Percentiles rank a stretch among this genome's conserved stretches.
Conservation (phyloP, 2,329 filamentous ascomycete species). For the Ophiostoma piceae region DNA sequence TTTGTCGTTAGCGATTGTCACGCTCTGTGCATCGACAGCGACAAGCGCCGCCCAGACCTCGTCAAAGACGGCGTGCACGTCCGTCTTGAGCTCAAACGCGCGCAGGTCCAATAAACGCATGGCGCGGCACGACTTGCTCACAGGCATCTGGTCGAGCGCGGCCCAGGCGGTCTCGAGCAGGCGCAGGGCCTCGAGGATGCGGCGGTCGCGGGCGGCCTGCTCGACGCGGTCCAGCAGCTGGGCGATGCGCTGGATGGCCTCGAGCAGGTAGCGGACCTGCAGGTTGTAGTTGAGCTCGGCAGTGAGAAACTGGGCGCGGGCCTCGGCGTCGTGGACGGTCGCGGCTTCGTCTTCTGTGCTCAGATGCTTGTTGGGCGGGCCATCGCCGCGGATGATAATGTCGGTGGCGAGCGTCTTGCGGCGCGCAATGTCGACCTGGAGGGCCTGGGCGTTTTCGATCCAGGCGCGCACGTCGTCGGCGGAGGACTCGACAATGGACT, state of each 20-base stretch:
- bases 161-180: conserved; percentile 56
- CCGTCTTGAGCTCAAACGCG: conserved; percentile 59
- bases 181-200: conserved; percentile 52
- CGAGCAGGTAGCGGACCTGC: conserved; percentile 49
- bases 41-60: conserved; percentile 68
- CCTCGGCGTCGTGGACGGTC: conserved; percentile 42
- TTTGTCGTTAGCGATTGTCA: conserved; percentile 37
- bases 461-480: conserved; percentile 77
- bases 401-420: conserved; percentile 74
- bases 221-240: conserved; percentile 59
- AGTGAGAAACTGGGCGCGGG: conserved; percentile 52
- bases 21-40: conserved; percentile 47
- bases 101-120: conserved; percentile 61
- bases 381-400: conserved; percentile 72
- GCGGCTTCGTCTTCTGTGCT: conserved; percentile 22
- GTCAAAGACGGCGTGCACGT: conserved; percentile 61
- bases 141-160: conserved; percentile 54
- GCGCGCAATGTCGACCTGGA: conserved; percentile 78
- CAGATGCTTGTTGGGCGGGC: conserved; percentile 42
- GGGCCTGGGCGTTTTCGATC: conserved; percentile 75
- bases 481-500: conserved; percentile 67
- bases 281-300: conserved; percentile 55
- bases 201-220: conserved; percentile 47
- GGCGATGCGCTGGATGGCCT: conserved; percentile 52
- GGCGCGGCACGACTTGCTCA: conserved; percentile 57